Evolutionary conservation across 352 stramenopile genomes (phyloP).

Genomic region (Pythium myriotylum): DNA sequence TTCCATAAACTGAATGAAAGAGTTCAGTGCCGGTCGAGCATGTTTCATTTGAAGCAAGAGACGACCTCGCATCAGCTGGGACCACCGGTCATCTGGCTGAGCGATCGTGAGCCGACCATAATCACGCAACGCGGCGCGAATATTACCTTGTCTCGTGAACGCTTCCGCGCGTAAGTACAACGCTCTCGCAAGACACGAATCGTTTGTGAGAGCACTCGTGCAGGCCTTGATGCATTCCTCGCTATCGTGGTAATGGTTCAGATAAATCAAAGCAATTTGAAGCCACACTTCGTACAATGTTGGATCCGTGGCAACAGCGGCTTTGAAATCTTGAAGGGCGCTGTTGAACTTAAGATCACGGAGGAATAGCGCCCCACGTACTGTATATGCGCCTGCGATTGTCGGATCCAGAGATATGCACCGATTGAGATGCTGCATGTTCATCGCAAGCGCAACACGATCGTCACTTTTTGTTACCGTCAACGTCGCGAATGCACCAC

Average conservation of each 20-base stretch:
- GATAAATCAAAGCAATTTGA: conserved; percentile 78
- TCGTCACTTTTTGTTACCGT: conserved; percentile 37
- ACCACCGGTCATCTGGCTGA: conserved; percentile 64
- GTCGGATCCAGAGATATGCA: conserved; percentile 75
- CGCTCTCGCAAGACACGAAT: conserved; percentile 58
- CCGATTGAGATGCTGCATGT: conserved; percentile 61
- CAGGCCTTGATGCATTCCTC: conserved; percentile 69
- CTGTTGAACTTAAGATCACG: conserved; percentile 76
- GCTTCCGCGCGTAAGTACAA: conserved; percentile 73
- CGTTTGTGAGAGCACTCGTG: conserved; percentile 61
- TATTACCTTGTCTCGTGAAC: conserved; percentile 64
- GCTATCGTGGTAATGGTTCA: conserved; percentile 81
- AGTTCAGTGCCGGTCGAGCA: conserved; percentile 63
- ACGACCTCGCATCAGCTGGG: conserved; percentile 57
- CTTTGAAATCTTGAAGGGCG: conserved; percentile 82
- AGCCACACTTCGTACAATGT: conserved; percentile 80
- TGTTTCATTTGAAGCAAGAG: conserved; percentile 63
- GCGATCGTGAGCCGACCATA: conserved; percentile 66
- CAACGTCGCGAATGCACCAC: conserved; percentile 63
- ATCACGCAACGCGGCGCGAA: conserved; percentile 51
- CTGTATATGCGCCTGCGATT: conserved; percentile 72
- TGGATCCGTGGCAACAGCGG: conserved; percentile 66
- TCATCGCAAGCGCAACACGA: conserved; percentile 32
- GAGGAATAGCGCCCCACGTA: conserved; percentile 69
- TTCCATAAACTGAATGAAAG: conserved; percentile 76